Evolutionary conservation across 1,284 basidiomycete species (phyloP), one percentile per base, ranked within the genome.

Genomic region (Sporisorium iseilematis-ciliati): DNA sequence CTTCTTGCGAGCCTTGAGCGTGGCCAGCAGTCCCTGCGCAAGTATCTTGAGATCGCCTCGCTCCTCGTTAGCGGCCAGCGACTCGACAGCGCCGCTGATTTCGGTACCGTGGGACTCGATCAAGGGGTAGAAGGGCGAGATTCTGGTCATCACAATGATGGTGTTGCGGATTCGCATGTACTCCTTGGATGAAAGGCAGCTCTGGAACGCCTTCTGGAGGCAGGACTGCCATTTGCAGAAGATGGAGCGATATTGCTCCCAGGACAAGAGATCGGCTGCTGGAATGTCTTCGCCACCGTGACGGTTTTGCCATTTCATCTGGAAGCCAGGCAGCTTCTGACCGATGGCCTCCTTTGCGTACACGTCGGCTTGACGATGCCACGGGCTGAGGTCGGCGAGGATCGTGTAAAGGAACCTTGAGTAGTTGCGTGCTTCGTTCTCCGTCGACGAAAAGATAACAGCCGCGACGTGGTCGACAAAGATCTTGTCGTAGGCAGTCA

Each of bases 381-480:
- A 97, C 53, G 89, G 89, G 82, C 88, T 88, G 12, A 92, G 87
- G 81, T 95, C 94, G 20, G 88, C 88, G 69, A 96, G 87, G 59
- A 95, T 89, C 4, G 92, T 91, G 33, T 90, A 88, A 35, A 99
- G 87, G 87, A 96, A 97, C 16, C 82, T 68, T 21, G 78, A 95
- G 82, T 95, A 95, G 86, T 97, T 99, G 61, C 92, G 90, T 7
- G 95, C 95, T 86, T 99, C 96, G 79, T 93, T 94, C 87, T 97
- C 96, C 57, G 94, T 97, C 79, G 93, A 95, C 1, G 93, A 92
- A 84, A 95, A 97, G 26, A 98, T 88, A 11, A 95, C 89, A 8
- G 91, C 91, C 49, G 93, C 91, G 14, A 81, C 77, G 49, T 84
- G 81, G 43, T 83, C 81, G 18, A 69, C 66, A 63, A 84, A 78